Percentiles rank a stretch among this genome's conserved stretches.
Evolutionary conservation across 495 filamentous ascomycete species (phyloP).

Genomic region (Penicillium herquei): DNA sequence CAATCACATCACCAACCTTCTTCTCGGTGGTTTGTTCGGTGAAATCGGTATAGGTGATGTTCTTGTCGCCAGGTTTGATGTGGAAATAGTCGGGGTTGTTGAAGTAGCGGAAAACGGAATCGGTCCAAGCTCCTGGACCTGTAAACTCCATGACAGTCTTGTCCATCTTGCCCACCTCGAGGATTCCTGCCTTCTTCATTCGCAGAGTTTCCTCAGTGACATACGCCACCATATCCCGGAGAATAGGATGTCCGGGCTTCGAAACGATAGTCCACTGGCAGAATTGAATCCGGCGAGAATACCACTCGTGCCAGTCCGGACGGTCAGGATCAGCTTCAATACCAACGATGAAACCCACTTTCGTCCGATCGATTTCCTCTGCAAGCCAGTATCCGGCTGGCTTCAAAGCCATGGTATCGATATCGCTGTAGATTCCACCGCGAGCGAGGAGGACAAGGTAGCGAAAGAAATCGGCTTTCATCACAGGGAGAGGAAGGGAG

Average conservation of each 20-base stretch:
- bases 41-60: conserved; percentile 85
- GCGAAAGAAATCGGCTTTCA: conserved; percentile 98
- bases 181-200: conserved; percentile 66
- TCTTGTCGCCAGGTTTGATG: conserved; percentile 62
- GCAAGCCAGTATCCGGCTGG: conserved; percentile 88
- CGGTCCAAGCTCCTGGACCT: conserved; percentile 93
- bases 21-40: conserved; percentile 78
- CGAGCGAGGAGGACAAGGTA: conserved; percentile 92
- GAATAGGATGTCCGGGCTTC: conserved; percentile 90
- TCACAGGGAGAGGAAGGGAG: conserved; percentile 76
- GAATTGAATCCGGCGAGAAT: conserved; percentile 92
- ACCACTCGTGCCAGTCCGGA: conserved; percentile 92
- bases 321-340: conserved; percentile 97
- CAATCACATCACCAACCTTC: conserved; percentile 90
- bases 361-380: conserved; percentile 66
- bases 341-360: conserved; percentile 82
- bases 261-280: conserved; percentile 98
- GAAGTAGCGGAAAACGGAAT: conserved; percentile 87
- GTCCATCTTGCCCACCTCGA: conserved; percentile 62
- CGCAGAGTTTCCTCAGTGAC: conserved; percentile 80
- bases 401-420: conserved; percentile 84
- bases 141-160: conserved; percentile 95
- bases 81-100: conserved; percentile 91
- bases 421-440: conserved; percentile 95
- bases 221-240: conserved; percentile 81